These are phyloP conservation scores for Globisporangium splendens DNA, from an alignment of 352 stramenopile genomes.

Conservation along the genomic window DNA sequence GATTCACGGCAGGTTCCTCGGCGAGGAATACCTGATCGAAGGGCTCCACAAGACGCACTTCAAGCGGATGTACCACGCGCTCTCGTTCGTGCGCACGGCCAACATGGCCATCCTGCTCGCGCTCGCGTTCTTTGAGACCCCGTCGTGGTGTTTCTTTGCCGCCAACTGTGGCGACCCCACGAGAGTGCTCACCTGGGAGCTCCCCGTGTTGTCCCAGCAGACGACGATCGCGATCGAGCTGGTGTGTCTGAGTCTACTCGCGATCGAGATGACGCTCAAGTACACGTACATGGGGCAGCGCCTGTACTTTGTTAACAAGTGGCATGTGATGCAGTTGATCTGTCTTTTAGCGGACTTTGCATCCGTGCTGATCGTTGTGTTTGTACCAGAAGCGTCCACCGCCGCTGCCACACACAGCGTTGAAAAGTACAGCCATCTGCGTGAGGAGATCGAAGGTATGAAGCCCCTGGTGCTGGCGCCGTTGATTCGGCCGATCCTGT, in stretches of 20 bases:
- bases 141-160: slow-evolving; percentile 53
- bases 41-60: slow-evolving; percentile 41
- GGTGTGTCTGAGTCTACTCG: slow-evolving; percentile 36
- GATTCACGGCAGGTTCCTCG: slow-evolving; percentile 41
- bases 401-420: not conserved
- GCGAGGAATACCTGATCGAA: slow-evolving; percentile 43
- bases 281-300: slow-evolving; percentile 45
- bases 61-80: slow-evolving; percentile 47
- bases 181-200: slow-evolving; percentile 28
- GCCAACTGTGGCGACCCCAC: slow-evolving; percentile 27
- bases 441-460: slow-evolving; percentile 2
- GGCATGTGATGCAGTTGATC: slow-evolving; percentile 45
- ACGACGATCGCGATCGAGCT: slow-evolving; percentile 38
- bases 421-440: not conserved
- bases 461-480: slow-evolving; percentile 38
- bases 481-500: slow-evolving; percentile 38
- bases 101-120: slow-evolving; percentile 46
- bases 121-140: slow-evolving; percentile 53
- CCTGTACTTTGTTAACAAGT: slow-evolving; percentile 55
- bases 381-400: slow-evolving; percentile 14
- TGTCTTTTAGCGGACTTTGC: slow-evolving; percentile 38
- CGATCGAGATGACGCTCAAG: slow-evolving; percentile 41
- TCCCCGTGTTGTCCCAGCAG: slow-evolving; percentile 28
- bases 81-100: slow-evolving; percentile 34
- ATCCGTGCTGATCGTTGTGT: slow-evolving; percentile 32